Base-by-base conservation (phyloP, 139 green algal genomes). In the Chlamydomonas sp. region DNA sequence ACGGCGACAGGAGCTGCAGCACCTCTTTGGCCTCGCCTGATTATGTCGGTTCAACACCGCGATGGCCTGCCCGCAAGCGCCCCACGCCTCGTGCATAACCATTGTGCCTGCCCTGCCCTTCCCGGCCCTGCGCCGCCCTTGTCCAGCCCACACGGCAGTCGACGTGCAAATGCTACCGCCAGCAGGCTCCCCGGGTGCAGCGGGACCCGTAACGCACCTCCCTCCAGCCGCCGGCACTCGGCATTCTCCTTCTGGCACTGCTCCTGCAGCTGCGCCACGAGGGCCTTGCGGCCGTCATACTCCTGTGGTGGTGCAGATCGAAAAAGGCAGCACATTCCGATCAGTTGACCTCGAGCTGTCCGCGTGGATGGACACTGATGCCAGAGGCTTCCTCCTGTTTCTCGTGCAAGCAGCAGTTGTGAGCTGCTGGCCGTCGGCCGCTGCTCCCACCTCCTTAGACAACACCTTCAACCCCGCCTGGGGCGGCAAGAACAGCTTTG, bases 401-500 rank as follows among this genome's bases (percentile, higher is more conserved):
- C 31, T 49, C 31, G 31, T 49, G 31, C 31, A 49, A 49, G 31
- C 31, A 49, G 31, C 31, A 49, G 31, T 49, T 59, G 74, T 79
- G 16, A 73, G 78, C 78, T 12, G 31, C 57, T n/a, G 6, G 31
- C 84, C 59, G 57, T 85, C 10, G 8, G n/a, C 62, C 72, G 71
- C 18, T 14, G 69, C 78, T 12, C 64, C 15, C 8, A 96, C 95
- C 92, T 96, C 94, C 49, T 95, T 94, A 1, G 80, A 79, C 1
- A 96, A 63, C 0, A 93, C 90, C 15, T 87, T 86, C 2, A 91
- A 73, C 7, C 91, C 90, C 2, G 91, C 79, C 79, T 98, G 96
- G 8, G 85, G 74, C 6, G 95, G 90, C 57, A 96, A 90, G 89
- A 96, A 98, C 0, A 98, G 92, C 84, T 97, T 97, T 18, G 93